Base-by-base conservation (phyloP, 495 filamentous ascomycete genomes). In the Penicillium paradoxum region DNA sequence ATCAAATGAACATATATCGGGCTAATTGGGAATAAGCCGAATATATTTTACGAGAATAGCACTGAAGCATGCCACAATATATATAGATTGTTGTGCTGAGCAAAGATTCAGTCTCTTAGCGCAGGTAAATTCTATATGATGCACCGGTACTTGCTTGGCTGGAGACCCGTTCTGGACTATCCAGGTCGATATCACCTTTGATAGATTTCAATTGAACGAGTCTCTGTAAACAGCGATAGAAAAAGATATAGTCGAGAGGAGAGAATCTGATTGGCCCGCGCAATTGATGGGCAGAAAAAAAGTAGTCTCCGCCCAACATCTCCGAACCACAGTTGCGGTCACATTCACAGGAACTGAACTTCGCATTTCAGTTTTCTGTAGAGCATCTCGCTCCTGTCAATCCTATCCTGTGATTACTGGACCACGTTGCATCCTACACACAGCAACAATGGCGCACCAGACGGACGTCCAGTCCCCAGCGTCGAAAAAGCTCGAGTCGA, bases 401-500 rank as follows among this genome's bases (percentile, higher is more conserved):
- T 49, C 15, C 1, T 7, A 39, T 13, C 13, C n/a, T 30, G 22
- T 24, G 6, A 4, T 15, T 25, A 3, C 3, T 7, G 2, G 11
- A 32, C 13, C 14, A 4, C 11, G 25, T 24, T 24, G 39, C 29
- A 34, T 7, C 17, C 18, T 13, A 34, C 18, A 32, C 22, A n/a
- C 42, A 24, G 29, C 50, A 47, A 50, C 15, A 14, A 66, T 66
- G 63, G 63, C 52, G 32, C 63, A 58, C 24, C 27, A 48, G 37
- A 40, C 37, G 49, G 37, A 34, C 24, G 18, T 45, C 27, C 66
- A 72, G 60, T 78, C 87, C 41, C 86, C 87, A 17, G 84, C 87
- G 48, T 89, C 85, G 86, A 89, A 89, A 70, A 79, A 85, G 73
- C 71, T 90, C 64, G 87, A 84, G 43, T 73, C 88, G 63, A 86